Evolutionary conservation across 1,284 basidiomycete species (phyloP), one percentile per base, ranked within the genome.

Genomic region (Leccinum pachyderme): DNA sequence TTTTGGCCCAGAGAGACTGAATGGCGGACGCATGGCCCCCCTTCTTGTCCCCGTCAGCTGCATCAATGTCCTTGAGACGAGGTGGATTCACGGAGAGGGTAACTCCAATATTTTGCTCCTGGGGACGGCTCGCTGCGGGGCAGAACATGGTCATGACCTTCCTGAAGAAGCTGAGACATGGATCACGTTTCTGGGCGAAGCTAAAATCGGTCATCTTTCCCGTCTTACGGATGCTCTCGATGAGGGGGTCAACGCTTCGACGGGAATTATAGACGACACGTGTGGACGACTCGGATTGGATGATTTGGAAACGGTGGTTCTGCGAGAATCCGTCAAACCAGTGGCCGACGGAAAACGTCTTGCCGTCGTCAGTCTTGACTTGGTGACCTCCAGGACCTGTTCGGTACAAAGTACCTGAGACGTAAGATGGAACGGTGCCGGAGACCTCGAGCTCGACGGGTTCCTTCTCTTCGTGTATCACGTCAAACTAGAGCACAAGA

Each of bases 281-380:
- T 2, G 66, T 60, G 12, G 60, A 47, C 2, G 32, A 24, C 18
- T 45, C 56, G 2, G 62, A 55, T 35, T 69, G 66, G 28, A 70
- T 58, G 59, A 68, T 71, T 46, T 68, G 66, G 52, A 68, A 71
- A 29, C 66, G 69, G 47, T 68, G 68, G 55, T 65, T 71, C 51
- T 71, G 69, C 28, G 69, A 67, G 50, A 68, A 68, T 18, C 66
- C 69, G 28, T 68, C 66, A 25, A 68, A 68, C 66, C 66, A 71
- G 31, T 68, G 69, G 46, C 70, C 59, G 5, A 67, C 22, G 24
- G 69, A 63, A 22, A 59, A 57, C 0, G 58, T 67, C 5, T 51
- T 35, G 28, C 58, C 67, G 3, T 50, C 44, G 54, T 61, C 43
- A 0, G 55, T 25, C n/a, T 61, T 47, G 33, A 70, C 68, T 51